A percentile compares a stretch with the other conserved stretches of the same genome.
Evolutionary conservation across 768 basidiomycete genomes (phyloP).

Genomic region (Boletus rufocinnamomeus): DNA sequence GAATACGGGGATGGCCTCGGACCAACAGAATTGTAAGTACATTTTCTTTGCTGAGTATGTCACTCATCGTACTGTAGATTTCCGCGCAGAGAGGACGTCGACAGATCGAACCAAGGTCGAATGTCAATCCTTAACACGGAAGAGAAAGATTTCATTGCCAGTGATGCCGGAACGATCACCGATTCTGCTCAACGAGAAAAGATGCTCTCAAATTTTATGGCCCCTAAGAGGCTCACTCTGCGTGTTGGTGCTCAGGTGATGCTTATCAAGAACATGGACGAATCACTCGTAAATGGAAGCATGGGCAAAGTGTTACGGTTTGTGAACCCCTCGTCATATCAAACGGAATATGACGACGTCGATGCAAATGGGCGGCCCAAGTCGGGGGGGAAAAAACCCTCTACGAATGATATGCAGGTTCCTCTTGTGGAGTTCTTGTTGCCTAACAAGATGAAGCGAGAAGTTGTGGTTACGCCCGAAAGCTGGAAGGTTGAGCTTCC

Average conservation of each 20-base stretch:
- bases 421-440: conserved; percentile 82
- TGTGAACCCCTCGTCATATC: conserved; percentile 50
- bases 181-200: conserved; percentile 66
- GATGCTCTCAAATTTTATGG: conserved; percentile 90
- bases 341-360: conserved; percentile 42
- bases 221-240: conserved; percentile 65
- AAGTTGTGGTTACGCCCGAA: conserved; percentile 66
- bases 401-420: conserved; percentile 41
- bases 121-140: conserved; percentile 62
- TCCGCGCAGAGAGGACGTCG: conserved; percentile 90
- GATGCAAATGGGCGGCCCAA: conserved; percentile 39
- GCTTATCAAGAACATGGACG: conserved; percentile 94
- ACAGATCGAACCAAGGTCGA: conserved; percentile 73
- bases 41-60: background rate
- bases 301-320: conserved; percentile 87
- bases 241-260: conserved; percentile 88
- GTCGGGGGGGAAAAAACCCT: conserved; percentile 31
- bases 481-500: conserved; percentile 86
- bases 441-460: conserved; percentile 55
- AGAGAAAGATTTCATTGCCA: conserved; percentile 52
- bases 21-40: conserved; percentile 84
- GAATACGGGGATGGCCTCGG: conserved; percentile 78
- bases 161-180: conserved; percentile 61
- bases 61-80: conserved; percentile 54
- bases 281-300: conserved; percentile 89